Percentiles rank a stretch among this genome's conserved stretches.
Conservation (phyloP, 148 eudicot species). For the Fagopyrum homotropicum region DNA sequence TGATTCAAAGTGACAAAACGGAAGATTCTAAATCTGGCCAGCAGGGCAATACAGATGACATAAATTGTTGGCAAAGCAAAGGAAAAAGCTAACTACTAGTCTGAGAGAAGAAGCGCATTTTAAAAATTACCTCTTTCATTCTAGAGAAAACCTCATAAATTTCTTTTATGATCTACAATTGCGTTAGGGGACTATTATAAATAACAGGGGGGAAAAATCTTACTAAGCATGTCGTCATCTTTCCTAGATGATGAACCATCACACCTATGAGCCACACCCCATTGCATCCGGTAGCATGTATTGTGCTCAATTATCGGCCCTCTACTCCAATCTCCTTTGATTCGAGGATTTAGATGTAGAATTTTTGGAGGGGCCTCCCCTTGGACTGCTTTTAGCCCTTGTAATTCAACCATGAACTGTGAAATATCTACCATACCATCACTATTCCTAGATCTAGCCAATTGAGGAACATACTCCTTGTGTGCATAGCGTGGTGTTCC, state of each 20-base stretch:
- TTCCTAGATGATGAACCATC: conserved; percentile 62
- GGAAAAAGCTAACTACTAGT: too few relatives aligned
- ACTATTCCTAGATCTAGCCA: conserved; percentile 39
- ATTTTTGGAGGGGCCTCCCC: conserved; percentile 98
- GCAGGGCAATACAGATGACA: too few relatives aligned
- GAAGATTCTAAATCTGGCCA: too few relatives aligned
- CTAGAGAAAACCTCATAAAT: too few relatives aligned
- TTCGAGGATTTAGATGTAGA: conserved; percentile 89
- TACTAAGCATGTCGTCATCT: conserved; percentile 79
- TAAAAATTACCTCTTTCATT: too few relatives aligned
- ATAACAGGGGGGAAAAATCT: conserved; percentile 7
- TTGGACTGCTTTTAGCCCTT: conserved; percentile 80
- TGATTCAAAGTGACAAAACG: too few relatives aligned
- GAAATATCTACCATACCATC: conserved; percentile 63
- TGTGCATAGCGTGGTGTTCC: conserved; percentile 85
- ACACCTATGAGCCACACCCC: conserved; percentile 92
- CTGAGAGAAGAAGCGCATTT: too few relatives aligned
- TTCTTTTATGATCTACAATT: too few relatives aligned
- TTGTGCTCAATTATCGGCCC: conserved; percentile 84
- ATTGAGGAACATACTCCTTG: conserved; percentile 71
- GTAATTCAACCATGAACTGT: conserved; percentile 89
- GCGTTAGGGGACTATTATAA: neutral
- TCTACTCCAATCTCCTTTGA: conserved; percentile 93
- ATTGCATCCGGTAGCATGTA: conserved; percentile 95
- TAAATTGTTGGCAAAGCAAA: too few relatives aligned